Base-by-base conservation (phyloP, 495 filamentous ascomycete species). In the Xanthoparmelia taractica region DNA sequence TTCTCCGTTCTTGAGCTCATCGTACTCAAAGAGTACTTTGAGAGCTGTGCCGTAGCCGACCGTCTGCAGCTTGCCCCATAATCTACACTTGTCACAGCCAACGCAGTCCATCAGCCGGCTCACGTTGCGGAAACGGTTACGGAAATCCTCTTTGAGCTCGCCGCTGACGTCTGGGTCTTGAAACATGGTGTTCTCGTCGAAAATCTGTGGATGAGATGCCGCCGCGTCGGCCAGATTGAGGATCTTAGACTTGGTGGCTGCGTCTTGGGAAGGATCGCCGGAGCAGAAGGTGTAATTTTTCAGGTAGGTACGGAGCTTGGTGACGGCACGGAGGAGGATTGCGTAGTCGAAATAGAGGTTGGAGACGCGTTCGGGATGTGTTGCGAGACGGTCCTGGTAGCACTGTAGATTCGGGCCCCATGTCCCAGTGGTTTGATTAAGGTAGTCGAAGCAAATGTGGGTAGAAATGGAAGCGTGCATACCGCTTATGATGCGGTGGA, bases 321-420 rank as follows among this genome's bases (percentile, higher is more conserved):
- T 86, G 59, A 96, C 80, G 25, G 94, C 94, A 66, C 94, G 91
- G 11, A 92, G 85, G 27, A 98, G 80, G 36, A 98, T 81, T 0
- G 94, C 94, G 72, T 96, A 98, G 80, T 98, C 96, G 79, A 98
- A 98, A 77, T 97, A 98, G 63, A 97, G 83, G 73, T 98, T 98
- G 60, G 93, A 93, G 70, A 97, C 87, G 59, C 92, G 88, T 66
- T 98, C 94, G 0, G 93, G 92, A 68, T 90, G 84, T 11, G 79
- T 79, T 70, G 94, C 87, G 23, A 98, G 82, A 17, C 94, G 87
- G 25, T 85, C 78, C 72, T 88, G 85, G 81, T 94, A 98, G 80
- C 94, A 98, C 68, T 82, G 79, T 38, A 96, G 76, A 68, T 98
- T 98, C 18, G 94, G 95, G 54, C 87, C 85, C 94, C 94, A 97